Base-by-base conservation (phyloP, 345 rosid genomes). In the Populus pruinosa region DNA sequence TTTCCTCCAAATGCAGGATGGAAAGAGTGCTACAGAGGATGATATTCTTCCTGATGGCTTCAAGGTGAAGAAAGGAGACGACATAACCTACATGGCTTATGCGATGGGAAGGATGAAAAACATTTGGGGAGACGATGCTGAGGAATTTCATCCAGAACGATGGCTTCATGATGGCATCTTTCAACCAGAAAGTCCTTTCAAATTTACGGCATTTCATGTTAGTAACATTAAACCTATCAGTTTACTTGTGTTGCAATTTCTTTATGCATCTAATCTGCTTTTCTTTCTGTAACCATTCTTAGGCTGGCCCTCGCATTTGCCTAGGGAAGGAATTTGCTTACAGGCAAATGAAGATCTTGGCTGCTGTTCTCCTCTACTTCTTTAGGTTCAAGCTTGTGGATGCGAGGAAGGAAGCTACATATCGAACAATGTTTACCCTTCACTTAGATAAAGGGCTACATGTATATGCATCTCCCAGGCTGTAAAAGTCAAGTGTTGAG, bases 291-390 rank as follows among this genome's bases (percentile, higher is more conserved):
- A 8, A 70, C 2, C 23, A 33, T n/a, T 39, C 23, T 16, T 55
- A 80, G 87, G 87, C 86, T 1, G 88, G 90, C 14, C 90, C 90
- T 47, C 78, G 87, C 13, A 78, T 80, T 35, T 82, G 88, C 80
- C 67, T 83, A 8, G 88, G 87, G 14, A 87, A 83, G 75, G 89
- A 84, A 76, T 87, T 81, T 79, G 89, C 86, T 11, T 81, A 82
- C 38, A 74, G 86, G 68, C 86, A 87, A 70, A 81, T 85, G 88
- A 87, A 83, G 80, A 77, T 81, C 27, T 65, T 87, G 66, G 83
- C 84, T 31, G 85, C 81, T 27, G 55, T 64, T 38, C 85, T 87
- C 5, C 69, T 85, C 61, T 41, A 73, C 55, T 81, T 79, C 72
- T 85, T 79, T 74, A 61, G 77, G 38, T 81, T 87, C 81, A 72